Evolutionary conservation across 768 basidiomycete species (phyloP).

Genomic region (Strobilomyces dryophilus): DNA sequence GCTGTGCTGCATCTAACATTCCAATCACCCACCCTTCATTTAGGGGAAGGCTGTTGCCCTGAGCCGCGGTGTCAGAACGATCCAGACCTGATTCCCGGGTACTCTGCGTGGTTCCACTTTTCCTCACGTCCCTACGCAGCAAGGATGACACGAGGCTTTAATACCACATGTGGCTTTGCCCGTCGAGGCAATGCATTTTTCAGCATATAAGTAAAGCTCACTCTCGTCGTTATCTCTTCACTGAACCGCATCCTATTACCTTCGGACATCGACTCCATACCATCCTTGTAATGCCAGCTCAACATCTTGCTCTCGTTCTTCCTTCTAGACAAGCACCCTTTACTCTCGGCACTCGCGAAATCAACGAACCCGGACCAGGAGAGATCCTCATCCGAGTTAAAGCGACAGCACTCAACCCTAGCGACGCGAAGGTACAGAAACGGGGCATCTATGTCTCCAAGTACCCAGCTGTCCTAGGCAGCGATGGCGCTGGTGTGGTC

Average conservation of each 20-base stretch:
- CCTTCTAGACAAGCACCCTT: constrained; percentile 35
- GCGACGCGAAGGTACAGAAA: constrained; percentile 49
- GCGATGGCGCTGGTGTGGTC: constrained; percentile 50
- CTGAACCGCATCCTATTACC: constrained; percentile 12
- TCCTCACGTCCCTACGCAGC: constrained; percentile 27
- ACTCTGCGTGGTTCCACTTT: constrained; percentile 23
- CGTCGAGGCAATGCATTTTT: constrained; percentile 27
- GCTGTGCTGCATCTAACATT: constrained; percentile 29
- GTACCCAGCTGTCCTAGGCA: constrained; percentile 46
- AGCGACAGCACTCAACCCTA: constrained; percentile 48
- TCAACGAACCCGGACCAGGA: constrained; percentile 42
- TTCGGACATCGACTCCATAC: constrained; percentile 4
- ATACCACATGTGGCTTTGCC: constrained; percentile 21
- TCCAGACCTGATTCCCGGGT: constrained; percentile 31
- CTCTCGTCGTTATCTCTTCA: constrained; percentile 18
- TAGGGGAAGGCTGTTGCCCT: constrained; percentile 31
- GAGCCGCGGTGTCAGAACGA: constrained; percentile 28
- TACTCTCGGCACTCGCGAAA: constrained; percentile 28
- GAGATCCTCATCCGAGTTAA: constrained; percentile 47
- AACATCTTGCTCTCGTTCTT: constrained; percentile 29
- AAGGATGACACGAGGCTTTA: constrained; percentile 34
- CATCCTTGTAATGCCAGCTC: constrained; percentile 20
- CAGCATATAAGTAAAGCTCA: constrained; percentile 28
- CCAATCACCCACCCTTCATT: constrained; percentile 26
- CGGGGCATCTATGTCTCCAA: constrained; percentile 35